Evolutionary conservation across 208 protist genomes (phyloP).

Genomic region (Leptomonas pyrrhocoris): DNA sequence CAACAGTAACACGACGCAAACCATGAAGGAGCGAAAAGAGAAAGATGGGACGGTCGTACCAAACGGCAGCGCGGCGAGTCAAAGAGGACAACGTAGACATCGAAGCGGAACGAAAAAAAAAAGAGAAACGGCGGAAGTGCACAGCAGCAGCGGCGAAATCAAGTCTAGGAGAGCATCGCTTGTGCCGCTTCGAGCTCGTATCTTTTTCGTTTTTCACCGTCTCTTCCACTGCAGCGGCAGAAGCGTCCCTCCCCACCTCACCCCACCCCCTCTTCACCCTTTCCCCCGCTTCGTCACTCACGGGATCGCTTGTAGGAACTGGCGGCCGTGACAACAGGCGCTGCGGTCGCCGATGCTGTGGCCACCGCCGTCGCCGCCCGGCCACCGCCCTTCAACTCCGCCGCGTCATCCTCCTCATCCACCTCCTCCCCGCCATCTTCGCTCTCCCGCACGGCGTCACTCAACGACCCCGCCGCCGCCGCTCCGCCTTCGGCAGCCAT

Average conservation of each 20-base stretch:
- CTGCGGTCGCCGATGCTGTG: background rate
- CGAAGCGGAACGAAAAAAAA: background rate
- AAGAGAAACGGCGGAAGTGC: background rate
- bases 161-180: too few species aligned
- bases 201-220: too few species aligned
- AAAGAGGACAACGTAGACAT: too few species aligned
- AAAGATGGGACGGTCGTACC: too few species aligned
- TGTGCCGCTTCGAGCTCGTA: too few species aligned
- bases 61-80: too few species aligned
- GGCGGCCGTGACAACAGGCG: background rate
- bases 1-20: too few species aligned
- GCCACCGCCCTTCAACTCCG: background rate
- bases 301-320: background rate
- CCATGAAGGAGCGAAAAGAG: too few species aligned
- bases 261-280: background rate
- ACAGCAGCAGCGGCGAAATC: background rate
- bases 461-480: background rate
- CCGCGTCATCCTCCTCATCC: background rate
- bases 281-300: background rate
- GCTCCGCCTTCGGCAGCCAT: constrained; percentile 16
- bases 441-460: background rate
- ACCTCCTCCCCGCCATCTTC: constrained; percentile 9
- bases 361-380: background rate
- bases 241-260: too few species aligned
- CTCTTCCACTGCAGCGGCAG: too few species aligned